Evolutionary conservation across 306 rosid species (phyloP).

Genomic region (Rubus idaeus): DNA sequence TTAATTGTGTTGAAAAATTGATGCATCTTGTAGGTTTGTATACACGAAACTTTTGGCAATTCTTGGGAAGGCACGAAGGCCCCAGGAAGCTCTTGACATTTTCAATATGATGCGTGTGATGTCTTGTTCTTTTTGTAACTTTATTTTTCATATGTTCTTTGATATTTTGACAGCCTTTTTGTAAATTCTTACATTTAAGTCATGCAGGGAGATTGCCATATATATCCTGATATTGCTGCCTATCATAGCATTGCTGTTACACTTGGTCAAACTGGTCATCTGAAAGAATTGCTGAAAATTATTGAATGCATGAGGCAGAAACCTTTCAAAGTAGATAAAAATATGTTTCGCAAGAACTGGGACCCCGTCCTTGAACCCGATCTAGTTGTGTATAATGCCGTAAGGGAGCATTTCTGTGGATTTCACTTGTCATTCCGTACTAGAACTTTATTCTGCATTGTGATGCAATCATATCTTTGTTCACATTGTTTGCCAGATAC

Average conservation of each 20-base stretch:
- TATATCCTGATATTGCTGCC: conserved; percentile 92
- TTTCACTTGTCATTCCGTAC: conserved; percentile 20
- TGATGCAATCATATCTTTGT: conserved; percentile 22
- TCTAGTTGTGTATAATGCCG: conserved; percentile 81
- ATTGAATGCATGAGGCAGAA: conserved; percentile 79
- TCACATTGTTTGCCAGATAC: conserved; percentile 53
- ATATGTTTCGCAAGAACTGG: conserved; percentile 57
- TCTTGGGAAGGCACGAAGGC: conserved; percentile 85
- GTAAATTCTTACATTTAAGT: conserved; percentile 30
- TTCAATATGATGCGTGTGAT: conserved; percentile 80
- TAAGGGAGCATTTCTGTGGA: conserved; percentile 41
- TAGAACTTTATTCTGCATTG: conserved; percentile 16
- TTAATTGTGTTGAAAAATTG: conserved; percentile 11
- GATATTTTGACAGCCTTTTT: conserved; percentile 21
- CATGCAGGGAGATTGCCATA: conserved; percentile 61
- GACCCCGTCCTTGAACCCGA: conserved; percentile 81
- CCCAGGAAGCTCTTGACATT: conserved; percentile 75
- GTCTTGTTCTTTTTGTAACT: conserved; percentile 38
- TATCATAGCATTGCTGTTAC: conserved; percentile 92
- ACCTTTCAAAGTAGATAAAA: conserved; percentile 46
- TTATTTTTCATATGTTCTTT: conserved; percentile 14
- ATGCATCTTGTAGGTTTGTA: conserved; percentile 67
- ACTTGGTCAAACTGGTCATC: conserved; percentile 86
- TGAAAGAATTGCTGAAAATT: conserved; percentile 68
- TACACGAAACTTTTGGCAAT: conserved; percentile 83